A percentile compares a stretch with the other conserved stretches of the same genome.
These are phyloP conservation scores for Bremia lactucae DNA, from an alignment of 352 stramenopile genomes.

Conservation along the genomic window DNA sequence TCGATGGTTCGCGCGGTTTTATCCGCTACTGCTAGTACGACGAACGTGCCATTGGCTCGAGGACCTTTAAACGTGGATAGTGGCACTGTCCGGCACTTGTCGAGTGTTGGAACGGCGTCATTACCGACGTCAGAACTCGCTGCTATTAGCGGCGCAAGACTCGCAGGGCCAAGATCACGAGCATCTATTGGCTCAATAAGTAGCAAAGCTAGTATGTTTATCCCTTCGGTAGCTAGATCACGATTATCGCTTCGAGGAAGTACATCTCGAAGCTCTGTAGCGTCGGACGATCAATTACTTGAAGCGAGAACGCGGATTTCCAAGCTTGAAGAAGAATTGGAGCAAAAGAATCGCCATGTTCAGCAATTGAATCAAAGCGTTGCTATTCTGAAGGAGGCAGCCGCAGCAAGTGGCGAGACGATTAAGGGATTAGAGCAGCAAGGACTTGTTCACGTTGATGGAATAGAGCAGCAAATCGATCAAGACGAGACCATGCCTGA, in stretches of 20 bases:
- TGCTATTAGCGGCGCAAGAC: slow-evolving; percentile 3
- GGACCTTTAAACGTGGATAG: slow-evolving; percentile 21
- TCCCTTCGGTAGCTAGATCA: not conserved
- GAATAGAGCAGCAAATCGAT: slow-evolving; percentile 6
- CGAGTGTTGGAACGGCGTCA: slow-evolving; percentile 1
- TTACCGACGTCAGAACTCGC: slow-evolving; percentile 1
- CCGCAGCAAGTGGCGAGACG: slow-evolving; percentile 16
- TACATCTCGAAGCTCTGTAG: not conserved
- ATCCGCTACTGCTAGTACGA: slow-evolving; percentile 10
- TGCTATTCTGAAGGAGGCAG: slow-evolving; percentile 34
- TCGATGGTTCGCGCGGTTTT: slow-evolving; percentile 25
- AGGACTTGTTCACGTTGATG: slow-evolving; percentile 10
- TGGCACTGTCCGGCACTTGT: slow-evolving; percentile 1
- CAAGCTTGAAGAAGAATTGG: slow-evolving; percentile 56
- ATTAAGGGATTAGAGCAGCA: slow-evolving; percentile 21
- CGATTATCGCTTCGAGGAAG: slow-evolving; percentile 19
- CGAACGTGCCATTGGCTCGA: slow-evolving; percentile 28
- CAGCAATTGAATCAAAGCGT: slow-evolving; percentile 62
- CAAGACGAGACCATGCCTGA: slow-evolving; percentile 20
- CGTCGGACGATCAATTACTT: slow-evolving; percentile 34
- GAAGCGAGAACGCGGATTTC: slow-evolving; percentile 39
- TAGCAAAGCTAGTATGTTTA: slow-evolving; percentile 3
- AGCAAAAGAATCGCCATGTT: slow-evolving; percentile 55
- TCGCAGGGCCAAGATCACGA: slow-evolving; percentile 7
- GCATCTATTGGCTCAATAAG: slow-evolving; percentile 15